These are phyloP conservation scores for Blastobotrys apis DNA, from an alignment of 1,139 yeast genomes.

Conservation along the genomic window DNA sequence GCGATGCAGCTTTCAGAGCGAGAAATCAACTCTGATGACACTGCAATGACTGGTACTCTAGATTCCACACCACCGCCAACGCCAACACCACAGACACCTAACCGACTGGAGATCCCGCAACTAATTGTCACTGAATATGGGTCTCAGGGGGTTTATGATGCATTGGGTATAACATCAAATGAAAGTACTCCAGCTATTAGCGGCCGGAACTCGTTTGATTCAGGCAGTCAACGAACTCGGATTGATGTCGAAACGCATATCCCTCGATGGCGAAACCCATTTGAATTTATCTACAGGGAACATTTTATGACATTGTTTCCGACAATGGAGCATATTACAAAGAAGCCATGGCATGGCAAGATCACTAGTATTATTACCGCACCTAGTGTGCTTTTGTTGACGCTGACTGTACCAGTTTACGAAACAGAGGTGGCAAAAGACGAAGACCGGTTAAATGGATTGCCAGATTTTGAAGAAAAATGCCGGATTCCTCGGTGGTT, in stretches of 20 bases:
- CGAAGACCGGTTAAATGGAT: conserved; percentile 4
- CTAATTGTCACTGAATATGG: conserved; percentile 18
- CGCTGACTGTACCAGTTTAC: conserved; percentile 49
- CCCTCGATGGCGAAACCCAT: background rate
- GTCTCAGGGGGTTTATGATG: conserved; percentile 12
- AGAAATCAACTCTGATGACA: background rate
- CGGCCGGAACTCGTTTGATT: conserved; percentile 8
- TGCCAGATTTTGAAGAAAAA: background rate
- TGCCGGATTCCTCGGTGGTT: conserved; percentile 22
- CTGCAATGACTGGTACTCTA: background rate
- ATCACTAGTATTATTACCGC: conserved; percentile 37
- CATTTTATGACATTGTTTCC: conserved; percentile 27
- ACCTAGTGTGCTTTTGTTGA: conserved; percentile 45
- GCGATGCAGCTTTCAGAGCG: no score
- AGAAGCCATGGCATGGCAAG: conserved; percentile 26
- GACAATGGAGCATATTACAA: conserved; percentile 22
- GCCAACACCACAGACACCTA: background rate
- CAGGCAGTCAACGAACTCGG: background rate
- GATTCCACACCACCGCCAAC: background rate
- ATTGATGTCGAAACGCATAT: background rate
- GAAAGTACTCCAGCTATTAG: background rate
- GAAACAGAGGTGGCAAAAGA: conserved; percentile 27
- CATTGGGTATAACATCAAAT: conserved; percentile 7
- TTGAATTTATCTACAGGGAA: background rate
- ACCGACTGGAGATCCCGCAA: conserved; percentile 16